A percentile compares a stretch with the other conserved stretches of the same genome.
Conservation (phyloP, 345 rosid genomes). For the Eucalyptus brandiana region DNA sequence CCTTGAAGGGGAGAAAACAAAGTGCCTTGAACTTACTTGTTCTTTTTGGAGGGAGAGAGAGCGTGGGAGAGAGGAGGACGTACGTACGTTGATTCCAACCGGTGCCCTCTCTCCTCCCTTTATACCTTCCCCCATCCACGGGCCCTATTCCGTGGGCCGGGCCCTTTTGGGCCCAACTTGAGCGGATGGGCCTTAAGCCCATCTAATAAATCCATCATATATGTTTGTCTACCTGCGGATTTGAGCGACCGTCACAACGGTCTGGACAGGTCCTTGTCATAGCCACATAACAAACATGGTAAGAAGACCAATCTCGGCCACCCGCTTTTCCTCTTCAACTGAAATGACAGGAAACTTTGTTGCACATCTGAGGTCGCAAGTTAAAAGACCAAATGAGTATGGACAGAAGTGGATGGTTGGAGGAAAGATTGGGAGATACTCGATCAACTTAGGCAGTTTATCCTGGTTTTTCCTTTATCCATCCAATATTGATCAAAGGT, state of each 20-base stretch:
- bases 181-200: too few relatives aligned
- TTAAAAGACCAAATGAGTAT: background rate
- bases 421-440: background rate
- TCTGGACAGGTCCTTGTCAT: background rate
- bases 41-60: too few relatives aligned
- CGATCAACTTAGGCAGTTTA: background rate
- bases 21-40: too few relatives aligned
- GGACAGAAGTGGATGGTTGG: background rate
- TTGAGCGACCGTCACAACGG: background rate
- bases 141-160: too few relatives aligned
- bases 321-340: background rate
- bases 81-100: too few relatives aligned
- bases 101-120: too few relatives aligned
- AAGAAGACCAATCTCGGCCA: background rate
- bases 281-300: background rate
- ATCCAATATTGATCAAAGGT: background rate
- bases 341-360: background rate
- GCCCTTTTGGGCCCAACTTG: too few relatives aligned
- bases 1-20: too few relatives aligned
- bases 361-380: background rate
- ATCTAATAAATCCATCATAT: too few relatives aligned
- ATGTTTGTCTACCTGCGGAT: background rate
- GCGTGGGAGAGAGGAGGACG: too few relatives aligned
- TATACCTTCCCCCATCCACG: too few relatives aligned
- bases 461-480: background rate